Evolutionary conservation across 495 filamentous ascomycete genomes (phyloP).

Genomic region (Cenococcum geophilum): DNA sequence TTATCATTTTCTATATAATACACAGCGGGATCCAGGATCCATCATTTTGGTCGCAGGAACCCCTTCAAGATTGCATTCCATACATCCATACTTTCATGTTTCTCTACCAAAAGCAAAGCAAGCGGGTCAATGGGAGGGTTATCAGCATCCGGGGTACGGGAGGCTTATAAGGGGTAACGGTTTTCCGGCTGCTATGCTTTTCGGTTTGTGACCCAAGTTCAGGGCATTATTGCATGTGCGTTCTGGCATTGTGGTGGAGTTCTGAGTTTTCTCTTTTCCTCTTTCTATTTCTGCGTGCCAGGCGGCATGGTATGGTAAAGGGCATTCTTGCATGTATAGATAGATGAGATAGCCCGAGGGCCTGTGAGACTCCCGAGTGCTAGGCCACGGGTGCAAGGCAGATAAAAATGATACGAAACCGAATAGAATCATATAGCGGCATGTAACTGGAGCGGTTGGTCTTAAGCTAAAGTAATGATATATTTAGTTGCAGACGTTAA

Average conservation of each 20-base stretch:
- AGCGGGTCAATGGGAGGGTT: neutral
- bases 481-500: too few relatives aligned
- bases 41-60: neutral
- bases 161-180: neutral
- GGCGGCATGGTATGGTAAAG: neutral
- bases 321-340: slow-evolving; percentile 9
- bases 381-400: too few relatives aligned
- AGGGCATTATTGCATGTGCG: neutral
- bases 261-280: neutral
- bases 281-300: neutral
- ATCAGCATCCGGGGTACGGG: too few relatives aligned
- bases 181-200: neutral
- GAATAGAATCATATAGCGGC: too few relatives aligned
- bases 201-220: neutral
- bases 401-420: too few relatives aligned
- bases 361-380: too few relatives aligned
- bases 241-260: slow-evolving; percentile 6
- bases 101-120: slow-evolving; percentile 8
- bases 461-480: too few relatives aligned
- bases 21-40: neutral
- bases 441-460: too few relatives aligned
- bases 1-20: neutral
- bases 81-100: neutral
- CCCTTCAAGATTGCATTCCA: neutral
- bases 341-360: neutral